A percentile compares a stretch with the other conserved stretches of the same genome.
phyloP scores from a whole-genome alignment of 2,329 filamentous ascomycete genomes.

The Tolypocladium ovalisporum region DNA sequence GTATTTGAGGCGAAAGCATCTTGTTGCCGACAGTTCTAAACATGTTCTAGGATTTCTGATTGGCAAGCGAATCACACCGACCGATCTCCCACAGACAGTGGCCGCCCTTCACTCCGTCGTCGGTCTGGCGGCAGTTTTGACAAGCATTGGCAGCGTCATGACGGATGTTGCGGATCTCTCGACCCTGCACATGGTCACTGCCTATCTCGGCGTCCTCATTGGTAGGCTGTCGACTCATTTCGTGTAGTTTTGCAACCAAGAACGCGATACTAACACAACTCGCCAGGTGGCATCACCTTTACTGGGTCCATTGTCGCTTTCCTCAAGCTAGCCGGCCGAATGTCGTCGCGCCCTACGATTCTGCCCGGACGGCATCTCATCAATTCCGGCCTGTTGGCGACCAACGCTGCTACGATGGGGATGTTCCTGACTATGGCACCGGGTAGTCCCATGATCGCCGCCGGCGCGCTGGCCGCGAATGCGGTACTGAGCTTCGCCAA shows the following conservation, averaged over 20 bases:
- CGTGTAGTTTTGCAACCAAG: not conserved
- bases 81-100: conserved; percentile 79
- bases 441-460: conserved; percentile 67
- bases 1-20: conserved; percentile 15
- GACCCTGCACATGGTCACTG: conserved; percentile 73
- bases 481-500: conserved; percentile 72
- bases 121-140: conserved; percentile 77
- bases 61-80: conserved; percentile 78
- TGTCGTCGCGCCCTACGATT: conserved; percentile 66
- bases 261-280: not conserved
- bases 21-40: conserved; percentile 1
- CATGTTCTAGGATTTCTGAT: conserved; percentile 54
- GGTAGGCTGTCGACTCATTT: conserved; percentile 25
- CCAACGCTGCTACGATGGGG: conserved; percentile 74
- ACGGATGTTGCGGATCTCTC: conserved; percentile 58
- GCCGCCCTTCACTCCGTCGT: conserved; percentile 85
- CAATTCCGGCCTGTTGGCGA: conserved; percentile 63
- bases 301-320: conserved; percentile 87
- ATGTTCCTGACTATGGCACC: conserved; percentile 75
- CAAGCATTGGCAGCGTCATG: conserved; percentile 80
- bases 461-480: conserved; percentile 65
- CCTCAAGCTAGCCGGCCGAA: conserved; percentile 71
- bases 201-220: conserved; percentile 78
- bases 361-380: conserved; percentile 66
- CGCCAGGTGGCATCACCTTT: conserved; percentile 65